Conservation (phyloP, 2,329 filamentous ascomycete genomes). For the Fusarium sp. region DNA sequence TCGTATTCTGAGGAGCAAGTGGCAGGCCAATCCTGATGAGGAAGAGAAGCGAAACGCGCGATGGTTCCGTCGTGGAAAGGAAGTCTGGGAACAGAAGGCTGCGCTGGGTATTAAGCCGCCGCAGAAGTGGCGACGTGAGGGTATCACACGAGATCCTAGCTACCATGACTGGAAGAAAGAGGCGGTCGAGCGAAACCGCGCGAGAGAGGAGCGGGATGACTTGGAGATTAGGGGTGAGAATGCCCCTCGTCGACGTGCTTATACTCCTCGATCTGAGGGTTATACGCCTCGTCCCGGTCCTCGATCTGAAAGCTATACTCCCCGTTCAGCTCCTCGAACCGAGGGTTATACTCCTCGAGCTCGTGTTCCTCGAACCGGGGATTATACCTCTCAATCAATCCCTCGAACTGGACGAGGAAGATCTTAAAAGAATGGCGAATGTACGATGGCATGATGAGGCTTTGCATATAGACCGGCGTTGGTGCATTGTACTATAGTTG, state of each 20-base stretch:
- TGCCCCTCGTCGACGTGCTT: background rate
- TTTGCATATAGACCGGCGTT: slow-evolving; percentile 28
- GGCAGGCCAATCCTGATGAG: slow-evolving; percentile 69
- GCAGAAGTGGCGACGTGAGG: slow-evolving; percentile 66
- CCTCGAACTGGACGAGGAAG: background rate
- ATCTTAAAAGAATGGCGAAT: slow-evolving; percentile 13
- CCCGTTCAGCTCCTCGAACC: background rate
- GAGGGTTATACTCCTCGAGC: background rate
- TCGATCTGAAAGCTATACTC: background rate
- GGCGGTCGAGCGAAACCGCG: slow-evolving; percentile 41
- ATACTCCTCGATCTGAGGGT: background rate
- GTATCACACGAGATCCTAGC: slow-evolving; percentile 56
- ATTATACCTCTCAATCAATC: background rate
- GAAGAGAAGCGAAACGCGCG: slow-evolving; percentile 66
- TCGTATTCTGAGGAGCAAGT: slow-evolving; percentile 84
- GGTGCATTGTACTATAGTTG: slow-evolving; percentile 32
- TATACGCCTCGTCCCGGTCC: background rate
- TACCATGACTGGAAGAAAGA: slow-evolving; percentile 51
- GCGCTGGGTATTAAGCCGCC: slow-evolving; percentile 71
- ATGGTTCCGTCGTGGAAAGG: slow-evolving; percentile 69
- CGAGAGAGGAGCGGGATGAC: slow-evolving; percentile 45
- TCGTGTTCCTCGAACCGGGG: background rate
- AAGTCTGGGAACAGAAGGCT: slow-evolving; percentile 67
- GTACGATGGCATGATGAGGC: slow-evolving; percentile 15
- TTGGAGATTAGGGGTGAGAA: slow-evolving; percentile 23